A percentile compares a stretch with the other conserved stretches of the same genome.
phyloP scores from a whole-genome alignment of 2,329 filamentous ascomycete species.

The Nothomitra cinnamomea region DNA sequence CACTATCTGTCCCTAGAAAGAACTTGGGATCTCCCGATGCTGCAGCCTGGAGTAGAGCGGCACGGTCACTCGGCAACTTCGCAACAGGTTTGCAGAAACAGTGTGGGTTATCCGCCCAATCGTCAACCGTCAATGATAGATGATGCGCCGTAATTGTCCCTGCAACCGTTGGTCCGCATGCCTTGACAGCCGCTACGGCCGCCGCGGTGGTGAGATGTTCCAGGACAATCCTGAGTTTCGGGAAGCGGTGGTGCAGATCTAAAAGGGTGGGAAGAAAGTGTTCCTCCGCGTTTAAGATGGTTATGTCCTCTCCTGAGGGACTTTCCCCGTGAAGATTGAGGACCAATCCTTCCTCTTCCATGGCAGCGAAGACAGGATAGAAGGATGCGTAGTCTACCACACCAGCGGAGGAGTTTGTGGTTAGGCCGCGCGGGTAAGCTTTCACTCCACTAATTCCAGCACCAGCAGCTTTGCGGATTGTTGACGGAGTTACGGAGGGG shows the following conservation, averaged over 20 bases:
- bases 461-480: conserved; percentile 54
- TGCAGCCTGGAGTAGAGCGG: conserved; percentile 51
- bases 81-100: conserved; percentile 65
- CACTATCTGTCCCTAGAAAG: conserved; percentile 59
- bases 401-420: conserved; percentile 38
- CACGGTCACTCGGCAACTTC: conserved; percentile 54
- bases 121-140: conserved; percentile 61
- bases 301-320: conserved; percentile 32
- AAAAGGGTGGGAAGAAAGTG: conserved; percentile 67
- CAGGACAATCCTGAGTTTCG: conserved; percentile 41
- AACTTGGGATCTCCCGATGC: conserved; percentile 45
- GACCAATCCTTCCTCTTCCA: conserved; percentile 71
- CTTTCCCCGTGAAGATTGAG: conserved; percentile 88
- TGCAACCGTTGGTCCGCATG: conserved; percentile 60
- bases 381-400: conserved; percentile 52
- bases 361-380: conserved; percentile 69
- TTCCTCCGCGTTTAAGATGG: conserved; percentile 51
- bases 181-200: conserved; percentile 59
- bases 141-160: conserved; percentile 80
- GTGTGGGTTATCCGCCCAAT: conserved; percentile 56
- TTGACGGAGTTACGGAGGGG: conserved; percentile 44
- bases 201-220: conserved; percentile 70
- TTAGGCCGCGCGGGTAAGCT: conserved; percentile 39
- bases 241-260: conserved; percentile 58
- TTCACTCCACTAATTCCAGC: conserved; percentile 60